These are phyloP conservation scores for Hypoxylon trugodes DNA, from an alignment of 495 filamentous ascomycete genomes.

Conservation along the genomic window DNA sequence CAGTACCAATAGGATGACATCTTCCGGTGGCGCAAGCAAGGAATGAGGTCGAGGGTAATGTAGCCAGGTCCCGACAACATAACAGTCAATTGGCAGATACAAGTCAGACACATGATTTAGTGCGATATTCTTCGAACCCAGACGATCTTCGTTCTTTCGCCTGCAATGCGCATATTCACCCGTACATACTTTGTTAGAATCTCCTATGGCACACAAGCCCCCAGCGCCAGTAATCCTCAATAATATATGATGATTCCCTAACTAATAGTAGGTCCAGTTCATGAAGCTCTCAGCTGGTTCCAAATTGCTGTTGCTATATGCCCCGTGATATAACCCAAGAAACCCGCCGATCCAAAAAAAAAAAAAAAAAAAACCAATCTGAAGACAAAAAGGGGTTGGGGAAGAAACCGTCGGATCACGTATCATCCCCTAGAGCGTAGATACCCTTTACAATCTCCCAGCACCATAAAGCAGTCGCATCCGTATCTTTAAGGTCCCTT, in stretches of 20 bases:
- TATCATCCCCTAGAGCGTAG: constrained; percentile 52
- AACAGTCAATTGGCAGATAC: too few relatives aligned
- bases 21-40: too few relatives aligned
- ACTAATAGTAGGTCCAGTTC: not conserved
- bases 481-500: constrained; percentile 58
- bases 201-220: constrained; percentile 21
- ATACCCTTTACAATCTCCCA: constrained; percentile 59
- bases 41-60: too few relatives aligned
- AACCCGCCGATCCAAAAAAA: not conserved
- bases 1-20: too few relatives aligned
- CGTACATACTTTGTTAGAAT: not conserved
- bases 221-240: constrained; percentile 28
- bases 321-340: constrained; percentile 14
- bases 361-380: constrained; percentile 4
- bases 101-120: too few relatives aligned
- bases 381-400: not conserved
- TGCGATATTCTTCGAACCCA: too few relatives aligned
- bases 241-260: constrained; percentile 14
- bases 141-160: too few relatives aligned
- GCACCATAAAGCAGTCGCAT: constrained; percentile 59
- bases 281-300: constrained; percentile 9
- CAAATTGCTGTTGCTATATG: constrained; percentile 21
- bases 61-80: too few relatives aligned
- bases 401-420: constrained; percentile 14
- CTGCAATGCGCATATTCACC: too few relatives aligned